phyloP scores from a whole-genome alignment of 345 rosid genomes.

The Rubroshorea leprosula region DNA sequence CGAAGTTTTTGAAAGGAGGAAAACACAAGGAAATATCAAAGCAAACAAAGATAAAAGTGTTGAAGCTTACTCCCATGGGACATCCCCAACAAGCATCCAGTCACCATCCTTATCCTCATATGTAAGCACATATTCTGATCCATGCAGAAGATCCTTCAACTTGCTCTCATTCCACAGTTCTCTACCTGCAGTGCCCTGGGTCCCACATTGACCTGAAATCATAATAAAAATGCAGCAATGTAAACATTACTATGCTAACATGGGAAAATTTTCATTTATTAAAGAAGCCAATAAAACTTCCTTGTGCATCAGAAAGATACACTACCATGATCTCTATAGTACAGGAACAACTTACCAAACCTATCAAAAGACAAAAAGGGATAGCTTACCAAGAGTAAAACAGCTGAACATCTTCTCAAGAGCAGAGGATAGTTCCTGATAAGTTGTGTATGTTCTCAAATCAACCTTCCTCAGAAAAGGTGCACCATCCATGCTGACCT shows the following conservation, averaged over 20 bases:
- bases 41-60: neutral
- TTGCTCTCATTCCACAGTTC: conserved; percentile 68
- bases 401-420: conserved; percentile 95
- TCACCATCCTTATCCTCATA: conserved; percentile 92
- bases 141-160: conserved; percentile 73
- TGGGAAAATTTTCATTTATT: neutral
- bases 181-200: conserved; percentile 50
- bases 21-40: neutral
- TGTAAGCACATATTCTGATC: conserved; percentile 83
- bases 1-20: neutral
- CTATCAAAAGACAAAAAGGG: conserved; percentile 19
- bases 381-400: conserved; percentile 68
- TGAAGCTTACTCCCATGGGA: conserved; percentile 91
- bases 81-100: conserved; percentile 98
- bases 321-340: conserved; percentile 2
- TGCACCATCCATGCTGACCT: conserved; percentile 97
- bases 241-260: conserved; percentile 7
- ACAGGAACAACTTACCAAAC: conserved; percentile 47
- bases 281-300: neutral
- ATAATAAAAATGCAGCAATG: conserved; percentile 6
- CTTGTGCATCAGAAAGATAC: neutral
- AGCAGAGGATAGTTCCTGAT: conserved; percentile 67
- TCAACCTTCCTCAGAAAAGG: conserved; percentile 90
- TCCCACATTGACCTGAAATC: conserved; percentile 66
- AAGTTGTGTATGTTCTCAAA: conserved; percentile 60